These are phyloP conservation scores for Suhomyces xylopsoci DNA, from an alignment of 805 yeast genomes.

Conservation along the genomic window DNA sequence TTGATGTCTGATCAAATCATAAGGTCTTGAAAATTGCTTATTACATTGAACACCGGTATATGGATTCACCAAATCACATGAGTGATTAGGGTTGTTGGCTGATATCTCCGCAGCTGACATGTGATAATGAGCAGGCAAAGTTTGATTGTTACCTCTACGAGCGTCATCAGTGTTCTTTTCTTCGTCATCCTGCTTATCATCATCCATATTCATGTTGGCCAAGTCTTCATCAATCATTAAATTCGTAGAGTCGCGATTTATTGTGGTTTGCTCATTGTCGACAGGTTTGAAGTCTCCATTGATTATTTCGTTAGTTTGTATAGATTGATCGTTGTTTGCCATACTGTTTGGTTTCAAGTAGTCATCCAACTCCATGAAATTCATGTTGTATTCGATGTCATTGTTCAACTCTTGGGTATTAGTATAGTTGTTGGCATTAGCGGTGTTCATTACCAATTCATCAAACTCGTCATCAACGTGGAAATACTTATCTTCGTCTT, in stretches of 20 bases:
- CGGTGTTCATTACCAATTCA: slow-evolving; percentile 20
- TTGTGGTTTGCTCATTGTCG: slow-evolving; percentile 1
- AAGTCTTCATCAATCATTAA: slow-evolving; percentile 2
- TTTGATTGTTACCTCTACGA: neutral
- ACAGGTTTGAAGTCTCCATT: slow-evolving; percentile 11
- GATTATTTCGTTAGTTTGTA: slow-evolving; percentile 10
- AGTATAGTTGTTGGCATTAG: neutral
- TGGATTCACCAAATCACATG: slow-evolving; percentile 60
- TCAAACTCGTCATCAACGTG: slow-evolving; percentile 33
- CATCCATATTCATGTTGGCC: slow-evolving; percentile 4
- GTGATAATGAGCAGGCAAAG: slow-evolving; percentile 8
- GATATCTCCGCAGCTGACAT: slow-evolving; percentile 31
- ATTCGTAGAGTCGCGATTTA: neutral
- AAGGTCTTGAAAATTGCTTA: slow-evolving; percentile 77
- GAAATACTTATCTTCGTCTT: slow-evolving; percentile 37
- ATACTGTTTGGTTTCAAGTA: slow-evolving; percentile 4
- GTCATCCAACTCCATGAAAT: slow-evolving; percentile 11
- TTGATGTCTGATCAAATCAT: slow-evolving; percentile 45
- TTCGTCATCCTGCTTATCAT: slow-evolving; percentile 6
- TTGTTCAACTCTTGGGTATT: neutral
- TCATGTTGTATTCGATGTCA: slow-evolving; percentile 5
- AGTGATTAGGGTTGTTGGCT: slow-evolving; percentile 43
- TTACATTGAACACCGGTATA: slow-evolving; percentile 61
- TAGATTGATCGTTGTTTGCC: slow-evolving; percentile 1
- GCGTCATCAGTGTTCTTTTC: slow-evolving; percentile 5